These are phyloP conservation scores for Aureobasidium uvarum DNA, from an alignment of 2,329 filamentous ascomycete species.

Conservation along the genomic window DNA sequence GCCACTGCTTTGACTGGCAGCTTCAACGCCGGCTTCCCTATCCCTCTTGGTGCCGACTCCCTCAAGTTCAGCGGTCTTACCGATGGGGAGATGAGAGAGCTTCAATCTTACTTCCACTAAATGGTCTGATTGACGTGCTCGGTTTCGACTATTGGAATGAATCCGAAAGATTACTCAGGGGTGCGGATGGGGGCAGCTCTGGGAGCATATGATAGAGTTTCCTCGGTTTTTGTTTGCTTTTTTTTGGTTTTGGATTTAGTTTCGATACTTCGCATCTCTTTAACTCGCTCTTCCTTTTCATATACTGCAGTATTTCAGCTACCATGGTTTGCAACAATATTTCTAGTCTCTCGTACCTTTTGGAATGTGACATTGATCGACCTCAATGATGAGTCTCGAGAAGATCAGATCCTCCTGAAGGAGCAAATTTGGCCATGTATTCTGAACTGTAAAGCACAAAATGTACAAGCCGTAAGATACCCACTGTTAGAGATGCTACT, in stretches of 20 bases:
- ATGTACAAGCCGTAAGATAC: too few relatives aligned
- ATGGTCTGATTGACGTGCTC: neutral
- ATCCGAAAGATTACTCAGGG: neutral
- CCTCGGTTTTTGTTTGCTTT: neutral
- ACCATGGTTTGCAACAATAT: neutral
- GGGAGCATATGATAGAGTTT: neutral
- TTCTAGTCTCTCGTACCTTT: neutral
- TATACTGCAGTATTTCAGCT: neutral
- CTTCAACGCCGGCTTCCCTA: slow-evolving; percentile 27
- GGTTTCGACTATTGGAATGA: neutral
- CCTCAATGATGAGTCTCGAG: too few relatives aligned
- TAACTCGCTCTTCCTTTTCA: neutral
- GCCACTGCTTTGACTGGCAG: slow-evolving; percentile 27
- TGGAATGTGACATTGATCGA: neutral
- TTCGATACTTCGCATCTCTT: neutral
- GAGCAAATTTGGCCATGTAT: too few relatives aligned
- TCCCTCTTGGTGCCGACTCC: slow-evolving; percentile 27
- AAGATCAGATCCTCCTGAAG: too few relatives aligned
- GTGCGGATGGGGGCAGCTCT: neutral
- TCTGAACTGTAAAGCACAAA: too few relatives aligned
- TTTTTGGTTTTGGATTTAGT: neutral
- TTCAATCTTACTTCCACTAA: slow-evolving; percentile 27
- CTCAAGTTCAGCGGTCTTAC: slow-evolving; percentile 27
- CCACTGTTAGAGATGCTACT: too few relatives aligned
- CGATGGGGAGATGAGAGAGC: slow-evolving; percentile 8